Evolutionary conservation across 768 basidiomycete genomes (phyloP), one percentile per base, ranked within the genome.

Genomic region (Amanita fuliginea): DNA sequence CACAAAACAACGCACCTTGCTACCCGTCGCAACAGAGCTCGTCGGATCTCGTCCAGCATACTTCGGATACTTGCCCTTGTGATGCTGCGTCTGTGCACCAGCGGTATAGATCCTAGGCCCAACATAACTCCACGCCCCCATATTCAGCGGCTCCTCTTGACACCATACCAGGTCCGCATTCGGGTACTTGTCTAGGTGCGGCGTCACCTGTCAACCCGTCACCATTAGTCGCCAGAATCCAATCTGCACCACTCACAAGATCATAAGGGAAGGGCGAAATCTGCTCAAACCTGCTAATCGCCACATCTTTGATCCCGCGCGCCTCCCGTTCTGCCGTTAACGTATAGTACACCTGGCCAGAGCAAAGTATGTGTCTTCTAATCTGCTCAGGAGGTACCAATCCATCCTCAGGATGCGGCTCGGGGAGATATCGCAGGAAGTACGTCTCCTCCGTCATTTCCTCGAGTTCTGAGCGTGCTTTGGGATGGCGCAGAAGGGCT

Each of bases 261-360:
- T 98, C 95, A 61, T 98, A 97, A 43, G 96, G 96, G 78, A 99
- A 90, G 0, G 96, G 96, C 22, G 92, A 94, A 49, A 98, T 61
- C 67, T 99, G 96, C 64, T 99, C 96, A 39, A 99, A 64, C 43
- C 96, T 75, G 57, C 90, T 94, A 60, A 99, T 96, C 21, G 85
- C 95, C 55, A 99, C 76, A 62, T 98, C 87, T 54, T 86, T 90
- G 69, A 95, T 83, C 18, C 90, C 91, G 53, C 80, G 81, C 37
- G 86, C 86, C 63, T 95, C 89, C 51, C 96, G 86, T 60, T 96
- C 94, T 59, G 87, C 81, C 21, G 93, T 63, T 36, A 99, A 77
- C 26, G 87, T 75, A 60, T 86, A 81, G 73, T 99, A 99, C 40
- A 98, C 92, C 74, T 99, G 95, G 55, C 94, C 85, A 52, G 84